These are phyloP conservation scores for Stagonosporopsis cucurbitacearum DNA, from an alignment of 2,329 filamentous ascomycete genomes.

Conservation along the genomic window DNA sequence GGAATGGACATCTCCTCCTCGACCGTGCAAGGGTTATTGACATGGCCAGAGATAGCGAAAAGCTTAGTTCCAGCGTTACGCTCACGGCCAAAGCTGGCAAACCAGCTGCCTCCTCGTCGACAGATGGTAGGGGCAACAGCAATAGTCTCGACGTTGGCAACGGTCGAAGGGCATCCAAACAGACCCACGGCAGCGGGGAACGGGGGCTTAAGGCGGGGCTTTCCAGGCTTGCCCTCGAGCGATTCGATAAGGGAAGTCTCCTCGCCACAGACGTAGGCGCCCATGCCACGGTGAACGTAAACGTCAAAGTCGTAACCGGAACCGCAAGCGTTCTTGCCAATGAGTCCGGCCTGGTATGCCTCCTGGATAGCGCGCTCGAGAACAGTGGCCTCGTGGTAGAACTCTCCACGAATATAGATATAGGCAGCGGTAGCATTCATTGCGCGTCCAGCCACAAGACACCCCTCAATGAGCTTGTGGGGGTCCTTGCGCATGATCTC, in stretches of 20 bases:
- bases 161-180: constrained; percentile 96
- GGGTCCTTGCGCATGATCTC: constrained; percentile 99
- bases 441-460: constrained; percentile 90
- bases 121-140: constrained; percentile 96
- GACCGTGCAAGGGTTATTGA: constrained; percentile 97
- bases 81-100: constrained; percentile 91
- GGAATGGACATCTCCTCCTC: constrained; percentile 99
- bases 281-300: constrained; percentile 94
- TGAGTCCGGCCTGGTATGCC: constrained; percentile 90
- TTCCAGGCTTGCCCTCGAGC: constrained; percentile 96
- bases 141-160: constrained; percentile 97
- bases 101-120: constrained; percentile 91
- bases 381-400: constrained; percentile 92
- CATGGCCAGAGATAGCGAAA: constrained; percentile 96
- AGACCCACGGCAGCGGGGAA: constrained; percentile 97
- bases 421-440: constrained; percentile 99
- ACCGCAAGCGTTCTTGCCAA: constrained; percentile 97
- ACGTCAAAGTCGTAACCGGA: constrained; percentile 98
- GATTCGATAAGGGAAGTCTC: constrained; percentile 98
- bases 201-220: constrained; percentile 97
- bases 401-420: constrained; percentile 99
- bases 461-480: constrained; percentile 98
- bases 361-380: constrained; percentile 97
- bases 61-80: constrained; percentile 97
- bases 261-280: constrained; percentile 97